Evolutionary conservation across 1,284 basidiomycete genomes (phyloP).

Genomic region (Cerioporus squamosus): DNA sequence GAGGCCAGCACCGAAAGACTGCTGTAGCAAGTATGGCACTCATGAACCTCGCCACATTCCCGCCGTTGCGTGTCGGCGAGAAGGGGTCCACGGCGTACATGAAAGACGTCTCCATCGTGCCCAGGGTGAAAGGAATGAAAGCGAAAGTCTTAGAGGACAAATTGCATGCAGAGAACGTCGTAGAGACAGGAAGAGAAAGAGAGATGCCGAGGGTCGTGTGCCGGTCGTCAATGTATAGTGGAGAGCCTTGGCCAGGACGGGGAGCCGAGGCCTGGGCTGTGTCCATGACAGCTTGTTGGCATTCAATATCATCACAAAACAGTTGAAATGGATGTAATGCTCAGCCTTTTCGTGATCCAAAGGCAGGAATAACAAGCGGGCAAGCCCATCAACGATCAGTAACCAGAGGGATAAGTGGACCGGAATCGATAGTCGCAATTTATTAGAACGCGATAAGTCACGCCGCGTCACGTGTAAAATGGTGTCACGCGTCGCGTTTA

Average conservation of each 20-base stretch:
- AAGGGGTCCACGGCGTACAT: conserved; percentile 30
- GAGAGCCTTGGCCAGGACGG: too few species aligned
- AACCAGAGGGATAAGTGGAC: too few species aligned
- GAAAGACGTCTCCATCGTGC: conserved; percentile 26
- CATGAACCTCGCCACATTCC: conserved; percentile 37
- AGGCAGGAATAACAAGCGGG: neutral
- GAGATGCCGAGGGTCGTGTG: neutral
- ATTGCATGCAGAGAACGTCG: conserved; percentile 1
- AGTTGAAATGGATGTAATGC: too few species aligned
- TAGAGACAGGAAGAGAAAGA: neutral
- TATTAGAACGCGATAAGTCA: neutral
- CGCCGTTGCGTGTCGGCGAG: conserved; percentile 11
- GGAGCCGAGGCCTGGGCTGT: neutral
- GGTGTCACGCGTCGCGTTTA: conserved; percentile 25
- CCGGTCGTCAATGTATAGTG: too few species aligned
- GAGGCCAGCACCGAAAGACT: conserved; percentile 70
- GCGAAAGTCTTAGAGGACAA: conserved; percentile 7
- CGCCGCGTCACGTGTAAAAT: conserved; percentile 5
- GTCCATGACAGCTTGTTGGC: neutral
- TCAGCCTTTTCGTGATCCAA: neutral
- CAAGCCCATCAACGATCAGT: too few species aligned
- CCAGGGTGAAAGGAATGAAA: neutral
- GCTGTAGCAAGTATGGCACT: conserved; percentile 63
- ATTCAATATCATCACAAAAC: too few species aligned
- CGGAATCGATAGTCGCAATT: neutral